Base-by-base conservation (phyloP, 805 yeast species). In the Wickerhamomyces ciferrii region DNA sequence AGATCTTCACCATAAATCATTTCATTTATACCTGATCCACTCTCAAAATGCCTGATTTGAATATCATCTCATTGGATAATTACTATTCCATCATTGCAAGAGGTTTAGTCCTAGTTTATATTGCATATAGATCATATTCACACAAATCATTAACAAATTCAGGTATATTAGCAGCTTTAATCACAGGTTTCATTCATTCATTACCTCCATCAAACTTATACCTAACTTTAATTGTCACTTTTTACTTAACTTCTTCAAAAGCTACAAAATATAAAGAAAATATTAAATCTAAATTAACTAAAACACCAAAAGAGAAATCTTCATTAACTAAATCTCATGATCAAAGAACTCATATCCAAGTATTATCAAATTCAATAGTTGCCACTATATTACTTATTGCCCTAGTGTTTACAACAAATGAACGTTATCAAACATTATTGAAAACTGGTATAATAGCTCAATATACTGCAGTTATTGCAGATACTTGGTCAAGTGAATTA, bases 401-500 rank as follows among this genome's bases (percentile, higher is more conserved):
- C 3, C 61, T 65, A 13, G 21, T 47, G 1, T 46, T 50, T 23
- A 48, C 50, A 1, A 17, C 23, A 13, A 47, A 51, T 23, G 31
- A 38, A 8, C 49, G 42, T 9, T 24, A 41, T 10, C 42, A 43
- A 10, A 25, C 42, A 2, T 56, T 47, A 43, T 50, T 53, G 40
- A 63, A 49, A 34, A 53, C 58, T 9, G 67, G 65, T 3, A 45
- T 59, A 8, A 53, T 57, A 29, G 55, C 59, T 6, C 75, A 72
- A 35, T 73, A 73, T 47, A 67, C 68, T 6, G 74, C 74, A 1
- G 76, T 69, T 18, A 68, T 67, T 6, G 69, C 76, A 5, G 77
- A 72, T 48, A 71, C 77, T 0, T 72, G 73, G 72, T 72, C 78
- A 4, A 69, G 75, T 2, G 78, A 72, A 45, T 54, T 72, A 18